Percentiles rank a stretch among this genome's conserved stretches.
phyloP scores from a whole-genome alignment of 148 eudicot species.

The Fagopyrum tataricum region DNA sequence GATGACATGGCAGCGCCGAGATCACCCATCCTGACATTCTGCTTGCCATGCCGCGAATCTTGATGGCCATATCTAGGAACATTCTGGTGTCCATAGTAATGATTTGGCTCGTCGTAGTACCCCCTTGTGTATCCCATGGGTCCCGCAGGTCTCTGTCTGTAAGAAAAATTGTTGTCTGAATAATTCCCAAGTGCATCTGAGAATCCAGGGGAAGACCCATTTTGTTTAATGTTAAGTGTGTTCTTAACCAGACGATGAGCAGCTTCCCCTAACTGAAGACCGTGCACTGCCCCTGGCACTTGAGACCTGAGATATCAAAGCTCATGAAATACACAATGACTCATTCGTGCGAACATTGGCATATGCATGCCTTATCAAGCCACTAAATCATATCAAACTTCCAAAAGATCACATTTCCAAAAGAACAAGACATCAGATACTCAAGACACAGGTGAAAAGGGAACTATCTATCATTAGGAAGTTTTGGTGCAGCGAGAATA shows the following conservation, averaged over 20 bases:
- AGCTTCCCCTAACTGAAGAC: slow-evolving; percentile 81
- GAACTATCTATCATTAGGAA: too few relatives aligned
- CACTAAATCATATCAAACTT: too few relatives aligned
- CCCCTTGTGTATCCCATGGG: slow-evolving; percentile 60
- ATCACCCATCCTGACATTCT: slow-evolving; percentile 27
- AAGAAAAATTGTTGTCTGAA: slow-evolving; percentile 27
- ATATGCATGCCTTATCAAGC: too few relatives aligned
- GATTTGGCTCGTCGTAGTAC: slow-evolving; percentile 31
- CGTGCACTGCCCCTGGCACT: slow-evolving; percentile 60
- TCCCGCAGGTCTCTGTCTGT: slow-evolving; percentile 58
- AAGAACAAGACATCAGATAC: too few relatives aligned
- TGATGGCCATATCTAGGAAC: slow-evolving; percentile 28
- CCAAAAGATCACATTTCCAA: too few relatives aligned
- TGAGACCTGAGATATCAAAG: slow-evolving; percentile 49
- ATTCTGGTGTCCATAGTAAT: slow-evolving; percentile 6
- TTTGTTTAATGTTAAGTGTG: slow-evolving; percentile 56
- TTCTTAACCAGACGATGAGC: slow-evolving; percentile 83
- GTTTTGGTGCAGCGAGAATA: neutral
- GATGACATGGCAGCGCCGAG: slow-evolving; percentile 46
- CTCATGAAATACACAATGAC: too few relatives aligned
- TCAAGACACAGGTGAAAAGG: too few relatives aligned
- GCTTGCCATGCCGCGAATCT: slow-evolving; percentile 38
- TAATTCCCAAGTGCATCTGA: slow-evolving; percentile 31
- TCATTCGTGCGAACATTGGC: too few relatives aligned
- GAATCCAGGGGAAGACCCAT: slow-evolving; percentile 31